Percentiles rank a stretch among this genome's conserved stretches.
These are phyloP conservation scores for Saposhnikovia divaricata DNA, from an alignment of 129 eudicot genomes.

Conservation along the genomic window DNA sequence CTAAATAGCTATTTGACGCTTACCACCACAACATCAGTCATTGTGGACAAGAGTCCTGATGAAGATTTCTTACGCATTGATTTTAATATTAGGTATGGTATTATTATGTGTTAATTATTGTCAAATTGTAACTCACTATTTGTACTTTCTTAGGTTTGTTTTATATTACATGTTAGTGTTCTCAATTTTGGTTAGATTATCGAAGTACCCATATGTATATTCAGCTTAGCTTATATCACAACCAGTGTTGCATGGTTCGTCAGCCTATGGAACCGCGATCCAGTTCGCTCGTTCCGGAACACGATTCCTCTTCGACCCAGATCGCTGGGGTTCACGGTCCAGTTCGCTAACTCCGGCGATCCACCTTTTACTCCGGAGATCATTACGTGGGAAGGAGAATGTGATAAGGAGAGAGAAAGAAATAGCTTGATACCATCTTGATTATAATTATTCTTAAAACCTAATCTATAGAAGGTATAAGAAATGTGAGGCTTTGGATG, in stretches of 20 bases:
- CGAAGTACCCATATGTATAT: neutral
- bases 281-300: no score
- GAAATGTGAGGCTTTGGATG: no score
- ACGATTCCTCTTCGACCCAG: no score
- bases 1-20: slow-evolving; percentile 66
- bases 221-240: neutral
- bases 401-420: no score
- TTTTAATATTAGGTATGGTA: slow-evolving; percentile 72
- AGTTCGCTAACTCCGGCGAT: no score
- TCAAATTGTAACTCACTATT: neutral
- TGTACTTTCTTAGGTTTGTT: neutral
- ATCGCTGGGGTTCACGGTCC: no score
- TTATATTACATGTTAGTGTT: neutral
- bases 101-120: neutral
- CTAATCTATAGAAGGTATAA: no score
- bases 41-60: slow-evolving; percentile 91
- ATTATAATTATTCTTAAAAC: no score
- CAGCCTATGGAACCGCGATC: no score
- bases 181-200: neutral
- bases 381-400: no score
- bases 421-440: no score
- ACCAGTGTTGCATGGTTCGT: neutral
- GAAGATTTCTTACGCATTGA: slow-evolving; percentile 80
- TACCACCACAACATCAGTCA: slow-evolving; percentile 72
- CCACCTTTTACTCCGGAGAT: no score